Conservation (phyloP, 495 filamentous ascomycete species). For the Aspergillus sparsus region DNA sequence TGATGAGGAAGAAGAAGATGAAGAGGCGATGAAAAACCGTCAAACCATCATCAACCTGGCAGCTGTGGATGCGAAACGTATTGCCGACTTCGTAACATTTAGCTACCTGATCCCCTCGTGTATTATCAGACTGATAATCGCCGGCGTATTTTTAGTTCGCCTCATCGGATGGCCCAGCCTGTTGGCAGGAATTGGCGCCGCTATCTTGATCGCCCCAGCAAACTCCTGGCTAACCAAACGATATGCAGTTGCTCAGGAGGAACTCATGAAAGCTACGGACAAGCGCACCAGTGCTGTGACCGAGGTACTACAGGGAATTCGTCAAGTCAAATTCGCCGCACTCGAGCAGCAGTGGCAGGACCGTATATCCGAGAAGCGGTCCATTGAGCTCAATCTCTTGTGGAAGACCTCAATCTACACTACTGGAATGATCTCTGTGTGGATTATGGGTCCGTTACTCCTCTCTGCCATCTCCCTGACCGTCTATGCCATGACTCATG, state of each 20-base stretch:
- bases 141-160: constrained; percentile 62
- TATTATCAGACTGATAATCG: constrained; percentile 62
- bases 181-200: constrained; percentile 64
- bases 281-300: constrained; percentile 76
- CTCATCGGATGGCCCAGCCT: constrained; percentile 75
- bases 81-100: constrained; percentile 69
- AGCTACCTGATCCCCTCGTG: constrained; percentile 62
- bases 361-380: constrained; percentile 66
- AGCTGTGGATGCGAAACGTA: constrained; percentile 72
- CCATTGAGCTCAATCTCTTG: constrained; percentile 63
- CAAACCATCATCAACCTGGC: constrained; percentile 81
- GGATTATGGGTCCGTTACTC: constrained; percentile 74
- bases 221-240: constrained; percentile 69
- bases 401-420: constrained; percentile 68
- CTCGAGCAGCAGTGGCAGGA: constrained; percentile 78
- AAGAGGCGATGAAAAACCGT: constrained; percentile 62
- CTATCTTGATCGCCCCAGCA: constrained; percentile 63
- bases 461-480: constrained; percentile 71
- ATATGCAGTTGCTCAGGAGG: constrained; percentile 66
- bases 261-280: constrained; percentile 78
- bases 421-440: constrained; percentile 56
- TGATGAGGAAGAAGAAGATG: constrained; percentile 47
- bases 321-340: constrained; percentile 87
- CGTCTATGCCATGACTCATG: constrained; percentile 64
- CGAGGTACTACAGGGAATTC: constrained; percentile 79